Percentiles rank a stretch among this genome's conserved stretches.
Evolutionary conservation across 257 asterid genomes (phyloP).

Genomic region (Avicennia marina): DNA sequence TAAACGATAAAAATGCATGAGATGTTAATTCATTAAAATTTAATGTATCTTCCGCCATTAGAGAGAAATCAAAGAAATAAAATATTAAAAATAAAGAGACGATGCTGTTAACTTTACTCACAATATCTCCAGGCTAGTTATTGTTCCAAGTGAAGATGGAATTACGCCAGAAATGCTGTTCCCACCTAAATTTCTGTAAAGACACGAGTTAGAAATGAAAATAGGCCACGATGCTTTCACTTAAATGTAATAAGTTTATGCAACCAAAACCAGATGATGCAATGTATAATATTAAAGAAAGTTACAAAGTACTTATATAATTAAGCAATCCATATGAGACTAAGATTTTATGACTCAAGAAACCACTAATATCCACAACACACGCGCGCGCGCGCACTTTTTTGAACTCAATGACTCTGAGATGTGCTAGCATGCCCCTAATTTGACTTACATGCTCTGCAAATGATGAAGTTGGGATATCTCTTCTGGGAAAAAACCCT

Average conservation of each 20-base stretch:
- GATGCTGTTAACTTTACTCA: constrained; percentile 31
- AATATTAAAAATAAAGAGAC: not conserved
- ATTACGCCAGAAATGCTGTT: constrained; percentile 77
- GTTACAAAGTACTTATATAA: not conserved
- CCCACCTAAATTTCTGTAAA: constrained; percentile 95
- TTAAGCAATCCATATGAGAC: not conserved
- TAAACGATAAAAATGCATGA: too few relatives aligned
- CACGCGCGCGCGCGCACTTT: not conserved
- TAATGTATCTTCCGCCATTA: too few relatives aligned
- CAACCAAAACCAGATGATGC: not conserved
- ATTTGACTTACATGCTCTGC: constrained; percentile 86
- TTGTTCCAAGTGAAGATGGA: constrained; percentile 75
- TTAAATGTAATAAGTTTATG: too few relatives aligned
- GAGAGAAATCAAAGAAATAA: constrained; percentile 2
- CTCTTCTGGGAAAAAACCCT: constrained; percentile 71
- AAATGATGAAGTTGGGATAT: constrained; percentile 76
- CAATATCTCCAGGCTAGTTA: constrained; percentile 64
- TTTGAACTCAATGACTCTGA: not conserved
- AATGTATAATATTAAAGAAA: too few relatives aligned
- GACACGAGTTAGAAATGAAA: too few relatives aligned
- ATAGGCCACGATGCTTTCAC: too few relatives aligned
- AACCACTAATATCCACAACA: not conserved
- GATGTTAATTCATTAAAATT: too few relatives aligned
- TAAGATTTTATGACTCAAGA: not conserved
- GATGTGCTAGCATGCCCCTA: constrained; percentile 10